Evolutionary conservation across 345 rosid genomes (phyloP), one percentile per base, ranked within the genome.

Genomic region (Excoecaria cochinchinensis): DNA sequence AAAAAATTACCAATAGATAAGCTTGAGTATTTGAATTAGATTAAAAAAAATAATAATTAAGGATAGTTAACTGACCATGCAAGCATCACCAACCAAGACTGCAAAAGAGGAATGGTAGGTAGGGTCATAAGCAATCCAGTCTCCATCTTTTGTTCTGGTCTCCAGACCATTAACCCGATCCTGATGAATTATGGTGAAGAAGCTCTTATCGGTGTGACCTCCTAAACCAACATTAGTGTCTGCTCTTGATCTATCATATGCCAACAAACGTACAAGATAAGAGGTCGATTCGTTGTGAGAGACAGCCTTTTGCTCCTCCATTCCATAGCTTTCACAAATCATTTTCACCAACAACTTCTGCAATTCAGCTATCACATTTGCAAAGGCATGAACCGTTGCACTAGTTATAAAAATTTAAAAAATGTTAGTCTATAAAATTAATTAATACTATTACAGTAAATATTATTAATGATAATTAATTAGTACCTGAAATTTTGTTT

Each of bases 181-280:
- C 66, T 87, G 91, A 70, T 87, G 90, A 74, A 88, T 87, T 14
- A 90, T 84, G 47, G 91, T 80, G 65, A 89, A 47, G 74, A 90
- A 84, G 73, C 85, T 87, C 79, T 89, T 89, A 81, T 89, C 95
- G 16, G 90, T 89, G 14, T 90, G 95, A 65, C 84, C 82, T 22
- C 77, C 76, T 60, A 87, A 86, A 19, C 81, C 87, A 44, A 76
- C 70, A 72, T 87, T 87, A 6, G 82, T 85, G 21, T 84, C 86
- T 22, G 85, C 90, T 22, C 82, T 74, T 0, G 84, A 80, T 75
- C 74, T 84, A 10, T 70, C 77, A 76, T 90, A 90, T 62, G 77
- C 84, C 76, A 86, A 63, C 73, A 87, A 73, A 19, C 92, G 85
- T 12, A 89, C 82, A 39, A 89, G 91, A 68, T 90, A 89, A 42